phyloP scores from a whole-genome alignment of 495 filamentous ascomycete genomes.

The Podospora pseudocomata region DNA sequence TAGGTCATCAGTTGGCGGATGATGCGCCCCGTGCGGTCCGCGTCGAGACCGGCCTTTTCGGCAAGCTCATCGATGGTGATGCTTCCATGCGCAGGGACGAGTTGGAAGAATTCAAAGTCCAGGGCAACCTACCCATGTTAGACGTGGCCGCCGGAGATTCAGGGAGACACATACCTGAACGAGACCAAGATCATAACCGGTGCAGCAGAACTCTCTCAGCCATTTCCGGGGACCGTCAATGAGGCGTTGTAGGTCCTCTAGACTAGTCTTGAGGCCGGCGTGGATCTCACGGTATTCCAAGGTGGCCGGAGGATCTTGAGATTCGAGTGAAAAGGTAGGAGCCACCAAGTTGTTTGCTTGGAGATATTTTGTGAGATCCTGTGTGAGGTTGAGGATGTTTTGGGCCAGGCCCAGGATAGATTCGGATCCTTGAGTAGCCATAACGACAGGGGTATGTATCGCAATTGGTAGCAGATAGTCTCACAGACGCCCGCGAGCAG shows the following conservation, averaged over 20 bases:
- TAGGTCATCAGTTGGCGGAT: not conserved
- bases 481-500: not conserved
- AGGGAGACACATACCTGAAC: not conserved
- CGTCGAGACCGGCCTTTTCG: conserved; percentile 2
- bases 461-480: too few species aligned
- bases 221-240: conserved; percentile 1
- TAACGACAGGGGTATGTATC: not conserved
- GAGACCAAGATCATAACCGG: not conserved
- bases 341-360: not conserved
- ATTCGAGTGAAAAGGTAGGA: not conserved
- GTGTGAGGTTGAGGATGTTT: not conserved
- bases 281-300: not conserved
- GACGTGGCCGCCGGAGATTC: not conserved
- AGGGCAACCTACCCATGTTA: not conserved
- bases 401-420: not conserved
- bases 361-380: not conserved
- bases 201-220: not conserved
- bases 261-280: not conserved
- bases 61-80: not conserved
- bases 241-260: not conserved
- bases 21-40: not conserved
- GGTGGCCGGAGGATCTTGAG: not conserved
- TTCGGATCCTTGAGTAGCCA: not conserved
- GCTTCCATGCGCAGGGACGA: not conserved
- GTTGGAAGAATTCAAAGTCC: conserved; percentile 1